These are phyloP conservation scores for Recurvomyces mirabilis DNA, from an alignment of 495 filamentous ascomycete species.

Conservation along the genomic window DNA sequence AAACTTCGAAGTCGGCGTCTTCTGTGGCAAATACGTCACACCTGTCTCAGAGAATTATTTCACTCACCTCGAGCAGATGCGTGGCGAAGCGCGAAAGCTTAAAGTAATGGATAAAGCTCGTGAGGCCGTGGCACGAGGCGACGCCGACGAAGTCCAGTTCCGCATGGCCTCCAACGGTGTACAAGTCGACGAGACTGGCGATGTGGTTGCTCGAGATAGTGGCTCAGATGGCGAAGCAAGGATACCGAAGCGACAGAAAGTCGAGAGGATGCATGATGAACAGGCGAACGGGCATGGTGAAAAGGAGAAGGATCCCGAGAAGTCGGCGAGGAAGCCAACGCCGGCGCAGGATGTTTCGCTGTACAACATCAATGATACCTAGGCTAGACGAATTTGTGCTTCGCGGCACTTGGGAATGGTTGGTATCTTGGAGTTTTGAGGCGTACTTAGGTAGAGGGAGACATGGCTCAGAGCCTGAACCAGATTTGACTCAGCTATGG, in stretches of 20 bases:
- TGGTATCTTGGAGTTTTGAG: too few relatives aligned
- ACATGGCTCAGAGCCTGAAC: too few relatives aligned
- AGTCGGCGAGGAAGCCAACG: neutral
- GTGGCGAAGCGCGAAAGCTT: conserved; percentile 61
- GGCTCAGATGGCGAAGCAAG: conserved; percentile 12
- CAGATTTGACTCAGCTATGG: too few relatives aligned
- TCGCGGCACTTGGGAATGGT: too few relatives aligned
- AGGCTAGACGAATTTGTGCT: too few relatives aligned
- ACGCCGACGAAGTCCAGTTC: conserved; percentile 50
- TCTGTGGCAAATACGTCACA: conserved; percentile 85
- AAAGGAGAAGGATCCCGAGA: conserved; percentile 6
- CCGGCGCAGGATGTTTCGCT: conserved; percentile 29
- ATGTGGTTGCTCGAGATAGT: conserved; percentile 36
- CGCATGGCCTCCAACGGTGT: conserved; percentile 53
- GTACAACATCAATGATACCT: conserved; percentile 30
- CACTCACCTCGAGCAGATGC: conserved; percentile 63
- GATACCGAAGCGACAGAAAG: conserved; percentile 10
- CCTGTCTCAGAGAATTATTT: conserved; percentile 77
- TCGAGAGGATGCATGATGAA: too few relatives aligned
- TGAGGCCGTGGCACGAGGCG: conserved; percentile 56
- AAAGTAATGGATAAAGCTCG: conserved; percentile 60
- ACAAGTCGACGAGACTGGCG: conserved; percentile 44
- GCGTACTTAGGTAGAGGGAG: too few relatives aligned
- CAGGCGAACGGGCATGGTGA: conserved; percentile 5
- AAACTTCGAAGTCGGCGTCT: conserved; percentile 88